Conservation (phyloP, 129 eudicot genomes). For the Artemisia annua region DNA sequence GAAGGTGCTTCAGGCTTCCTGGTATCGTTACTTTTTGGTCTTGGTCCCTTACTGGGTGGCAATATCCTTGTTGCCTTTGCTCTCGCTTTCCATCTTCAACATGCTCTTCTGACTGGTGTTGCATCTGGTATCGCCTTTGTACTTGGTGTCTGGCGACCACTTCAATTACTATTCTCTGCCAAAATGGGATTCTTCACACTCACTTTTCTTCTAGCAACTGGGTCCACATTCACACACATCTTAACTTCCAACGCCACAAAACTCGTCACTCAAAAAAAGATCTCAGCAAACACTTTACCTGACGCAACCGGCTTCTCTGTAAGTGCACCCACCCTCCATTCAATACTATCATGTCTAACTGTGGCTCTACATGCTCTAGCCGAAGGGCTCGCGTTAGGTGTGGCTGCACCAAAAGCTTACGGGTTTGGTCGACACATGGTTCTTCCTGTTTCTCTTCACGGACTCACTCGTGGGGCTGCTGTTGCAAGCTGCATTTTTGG, state of each 20-base stretch:
- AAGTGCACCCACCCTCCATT: constrained; percentile 70
- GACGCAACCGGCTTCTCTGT: constrained; percentile 42
- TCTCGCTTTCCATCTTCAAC: constrained; percentile 73
- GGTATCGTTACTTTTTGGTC: constrained; percentile 84
- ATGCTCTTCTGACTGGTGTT: constrained; percentile 72
- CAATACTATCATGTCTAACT: constrained; percentile 62
- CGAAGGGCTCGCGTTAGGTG: constrained; percentile 95
- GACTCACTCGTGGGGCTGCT: constrained; percentile 91
- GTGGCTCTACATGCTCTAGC: constrained; percentile 83
- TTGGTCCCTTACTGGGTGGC: constrained; percentile 95
- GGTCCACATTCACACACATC: constrained; percentile 56
- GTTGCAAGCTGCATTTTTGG: constrained; percentile 90
- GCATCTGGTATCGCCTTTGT: constrained; percentile 86
- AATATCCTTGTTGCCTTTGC: constrained; percentile 72
- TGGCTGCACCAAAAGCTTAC: constrained; percentile 95
- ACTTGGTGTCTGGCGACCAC: constrained; percentile 89
- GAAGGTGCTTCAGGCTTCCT: constrained; percentile 90
- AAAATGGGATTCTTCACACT: constrained; percentile 65
- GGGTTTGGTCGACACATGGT: constrained; percentile 88
- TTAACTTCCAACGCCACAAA: constrained; percentile 44
- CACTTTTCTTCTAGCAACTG: constrained; percentile 49
- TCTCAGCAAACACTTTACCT: constrained; percentile 55
- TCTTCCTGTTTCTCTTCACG: constrained; percentile 78
- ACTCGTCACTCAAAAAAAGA: constrained; percentile 46
- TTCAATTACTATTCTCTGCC: constrained; percentile 64